These are phyloP conservation scores for Mycena metata DNA, from an alignment of 768 basidiomycete genomes.

Conservation along the genomic window DNA sequence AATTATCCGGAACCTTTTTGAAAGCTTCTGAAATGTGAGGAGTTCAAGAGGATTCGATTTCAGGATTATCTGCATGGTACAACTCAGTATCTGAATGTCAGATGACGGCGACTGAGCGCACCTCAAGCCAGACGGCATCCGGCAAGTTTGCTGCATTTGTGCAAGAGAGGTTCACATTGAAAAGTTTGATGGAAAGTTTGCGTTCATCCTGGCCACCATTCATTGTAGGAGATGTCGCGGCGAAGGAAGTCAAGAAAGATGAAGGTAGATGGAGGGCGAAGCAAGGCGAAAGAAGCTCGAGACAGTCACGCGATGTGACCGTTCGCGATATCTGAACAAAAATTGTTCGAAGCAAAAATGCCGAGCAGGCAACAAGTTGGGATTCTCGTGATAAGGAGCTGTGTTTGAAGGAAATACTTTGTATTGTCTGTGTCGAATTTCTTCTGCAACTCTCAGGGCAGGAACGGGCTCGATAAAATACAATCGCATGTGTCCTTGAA, in stretches of 20 bases:
- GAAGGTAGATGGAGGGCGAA: no score
- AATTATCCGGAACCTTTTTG: slow-evolving; percentile 5
- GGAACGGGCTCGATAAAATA: no score
- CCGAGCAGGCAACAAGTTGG: neutral
- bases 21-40: slow-evolving; percentile 20
- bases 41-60: slow-evolving; percentile 20
- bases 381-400: no score
- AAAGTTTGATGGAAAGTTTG: slow-evolving; percentile 3
- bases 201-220: neutral
- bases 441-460: no score
- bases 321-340: neutral
- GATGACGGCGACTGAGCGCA: neutral
- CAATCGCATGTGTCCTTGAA: no score
- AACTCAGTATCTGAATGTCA: neutral
- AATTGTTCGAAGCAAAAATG: neutral
- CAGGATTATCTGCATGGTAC: slow-evolving; percentile 29
- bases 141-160: neutral
- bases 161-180: neutral
- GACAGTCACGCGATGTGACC: slow-evolving; percentile 6
- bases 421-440: no score
- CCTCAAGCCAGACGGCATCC: slow-evolving; percentile 16
- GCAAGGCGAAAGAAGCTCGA: no score
- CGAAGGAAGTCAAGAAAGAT: neutral
- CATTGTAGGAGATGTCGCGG: neutral
- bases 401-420: no score